Conservation (phyloP, 148 eudicot species). For the Cornus controversa region DNA sequence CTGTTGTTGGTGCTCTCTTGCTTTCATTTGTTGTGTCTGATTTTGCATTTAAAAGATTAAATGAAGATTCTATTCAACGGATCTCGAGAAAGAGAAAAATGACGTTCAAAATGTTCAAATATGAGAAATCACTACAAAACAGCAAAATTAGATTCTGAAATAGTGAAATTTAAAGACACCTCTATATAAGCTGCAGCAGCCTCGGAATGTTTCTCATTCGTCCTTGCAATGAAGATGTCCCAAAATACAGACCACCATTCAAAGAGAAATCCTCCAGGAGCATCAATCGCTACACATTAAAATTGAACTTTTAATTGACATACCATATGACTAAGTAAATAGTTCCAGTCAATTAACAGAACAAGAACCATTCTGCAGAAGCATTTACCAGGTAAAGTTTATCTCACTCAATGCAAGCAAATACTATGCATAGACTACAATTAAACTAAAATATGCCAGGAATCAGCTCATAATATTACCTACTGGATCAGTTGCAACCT, state of each 20-base stretch:
- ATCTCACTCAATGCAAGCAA: background rate
- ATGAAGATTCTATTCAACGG: too few relatives aligned
- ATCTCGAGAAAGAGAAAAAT: background rate
- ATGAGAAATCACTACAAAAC: background rate
- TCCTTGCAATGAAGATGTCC: constrained; percentile 97
- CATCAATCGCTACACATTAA: constrained; percentile 81
- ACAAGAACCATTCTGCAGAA: background rate
- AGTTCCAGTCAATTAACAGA: too few relatives aligned
- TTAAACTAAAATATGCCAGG: background rate
- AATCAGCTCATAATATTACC: constrained; percentile 50
- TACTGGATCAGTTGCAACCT: constrained; percentile 96
- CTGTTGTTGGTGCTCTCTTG: constrained; percentile 88
- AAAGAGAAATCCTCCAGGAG: constrained; percentile 98
- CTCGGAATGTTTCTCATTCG: constrained; percentile 97
- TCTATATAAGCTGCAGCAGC: constrained; percentile 93
- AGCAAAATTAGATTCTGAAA: background rate
- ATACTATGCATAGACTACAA: too few relatives aligned
- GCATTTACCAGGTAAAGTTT: background rate
- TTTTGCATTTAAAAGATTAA: background rate
- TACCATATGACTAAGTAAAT: background rate
- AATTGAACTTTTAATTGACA: background rate
- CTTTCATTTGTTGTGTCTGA: constrained; percentile 90
- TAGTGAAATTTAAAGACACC: constrained; percentile 36
- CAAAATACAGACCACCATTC: constrained; percentile 99
- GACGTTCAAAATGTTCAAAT: background rate